Base-by-base conservation (phyloP, 148 eudicot genomes). In the Drosera capensis region DNA sequence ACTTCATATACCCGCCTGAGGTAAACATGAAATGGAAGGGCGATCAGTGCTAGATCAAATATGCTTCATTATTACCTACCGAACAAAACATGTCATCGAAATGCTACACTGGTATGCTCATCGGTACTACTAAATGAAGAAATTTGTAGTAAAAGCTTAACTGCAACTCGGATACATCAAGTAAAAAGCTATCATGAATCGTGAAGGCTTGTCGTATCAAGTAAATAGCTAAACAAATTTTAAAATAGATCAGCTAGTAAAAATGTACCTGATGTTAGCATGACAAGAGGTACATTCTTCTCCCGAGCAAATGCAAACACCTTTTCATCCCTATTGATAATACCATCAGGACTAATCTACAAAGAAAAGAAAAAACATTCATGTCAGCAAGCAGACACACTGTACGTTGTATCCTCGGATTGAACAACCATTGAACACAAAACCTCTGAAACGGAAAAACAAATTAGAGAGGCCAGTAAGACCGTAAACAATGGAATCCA, bases 1-100 rank as follows among this genome's bases (percentile, higher is more conserved):
- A 90, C 62, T 84, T 90, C 93, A 80, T 78, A 53, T 90, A 90
- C 43, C 97, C 97, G 45, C 97, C 97, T 90, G 65, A 11, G 38
- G 11, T 22, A 48, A 48, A 14, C 0, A 24, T 34, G 20, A 8
- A 45, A 11, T 34, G 2, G 38, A 1, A 2, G 14, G 6, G 38
- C 2, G 11, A 11, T 34, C 11, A n/a, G n/a, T n/a, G n/a, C n/a
- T n/a, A n/a, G n/a, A n/a, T n/a, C 38, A 5, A 34, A 11, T 34
- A 4, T 11, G 14, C 38, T 0, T 4, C 6, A 11, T 34, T 34
- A 3, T 34, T 3, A 34, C n/a, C n/a, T 11, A 9, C 38, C 38
- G n/a, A n/a, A n/a, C n/a, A n/a, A n/a, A n/a, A n/a, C n/a, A 34
- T 5, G 14, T 34, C 31, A 5, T 6, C 5, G 0, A 28, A 11